Base-by-base conservation (phyloP, 1,139 yeast genomes). In the Geotrichum europaeum region DNA sequence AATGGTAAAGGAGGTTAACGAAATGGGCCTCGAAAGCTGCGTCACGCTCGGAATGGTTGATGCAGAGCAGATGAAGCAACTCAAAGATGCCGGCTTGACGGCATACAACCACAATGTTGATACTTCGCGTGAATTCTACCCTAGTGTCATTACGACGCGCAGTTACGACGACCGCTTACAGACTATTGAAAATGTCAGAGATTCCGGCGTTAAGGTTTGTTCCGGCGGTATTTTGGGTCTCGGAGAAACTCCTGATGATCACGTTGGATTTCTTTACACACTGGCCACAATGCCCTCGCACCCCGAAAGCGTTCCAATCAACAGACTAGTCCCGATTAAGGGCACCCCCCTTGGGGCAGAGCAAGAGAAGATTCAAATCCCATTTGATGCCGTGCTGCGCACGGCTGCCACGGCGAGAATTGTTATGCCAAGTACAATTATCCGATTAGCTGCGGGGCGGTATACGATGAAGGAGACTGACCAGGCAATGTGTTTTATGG, bases 101-200 rank as follows among this genome's bases (percentile, higher is more conserved):
- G 95, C 95, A 1, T 87, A 87, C 71, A 87, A 87, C 70, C 95
- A 87, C 73, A 87, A 87, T 70, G 82, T 87, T 62, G 95, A 87
- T 69, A 87, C 95, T 2, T 86, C 92, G 0, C 79, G 90, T 68
- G 90, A 87, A 67, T 87, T 85, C 69, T 87, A 87, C 67, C 87
- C 89, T 32, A 83, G 80, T 24, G 85, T 87, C 7, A 86, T 87
- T 62, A 77, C 89, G 5, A 85, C 94, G 1, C 78, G 95, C 68
- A 69, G 81, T 18, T 87, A 81, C 67, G 92, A 87, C 69, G 94
- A 87, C 62, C 78, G 95, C 53, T 77, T 87, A 65, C 66, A 80
- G 58, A 87, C 95, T 0, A 84, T 87, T 62, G 77, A 79, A 53
- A 84, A 83, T 64, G 90, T 87, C 51, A 84, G 83, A 65, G 73